phyloP scores from a whole-genome alignment of 805 yeast species.

The Suhomyces emberorum region DNA sequence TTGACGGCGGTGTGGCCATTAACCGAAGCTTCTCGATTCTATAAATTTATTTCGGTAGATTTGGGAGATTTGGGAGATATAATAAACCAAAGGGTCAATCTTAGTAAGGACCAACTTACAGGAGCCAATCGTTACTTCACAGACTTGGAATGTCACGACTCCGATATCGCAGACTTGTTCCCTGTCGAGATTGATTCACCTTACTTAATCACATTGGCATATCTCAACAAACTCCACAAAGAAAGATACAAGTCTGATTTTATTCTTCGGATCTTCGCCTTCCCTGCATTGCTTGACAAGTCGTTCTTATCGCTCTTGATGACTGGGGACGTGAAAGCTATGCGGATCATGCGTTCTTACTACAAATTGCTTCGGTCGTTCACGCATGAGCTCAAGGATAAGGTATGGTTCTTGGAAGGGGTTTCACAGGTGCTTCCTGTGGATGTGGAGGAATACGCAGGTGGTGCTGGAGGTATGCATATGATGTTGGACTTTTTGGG shows the following conservation, averaged over 20 bases:
- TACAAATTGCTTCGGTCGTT: constrained; percentile 77
- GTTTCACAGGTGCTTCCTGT: constrained; percentile 85
- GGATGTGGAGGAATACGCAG: constrained; percentile 86
- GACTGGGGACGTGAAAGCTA: constrained; percentile 82
- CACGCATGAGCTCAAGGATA: constrained; percentile 82
- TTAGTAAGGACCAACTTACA: constrained; percentile 18
- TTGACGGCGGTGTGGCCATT: constrained; percentile 95
- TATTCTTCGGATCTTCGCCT: constrained; percentile 82
- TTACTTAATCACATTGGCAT: constrained; percentile 81
- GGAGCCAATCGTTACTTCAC: constrained; percentile 40
- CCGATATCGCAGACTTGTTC: constrained; percentile 76
- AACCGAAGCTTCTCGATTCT: constrained; percentile 41
- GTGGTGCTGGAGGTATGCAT: constrained; percentile 85
- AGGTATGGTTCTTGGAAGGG: constrained; percentile 93
- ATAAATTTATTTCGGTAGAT: constrained; percentile 66
- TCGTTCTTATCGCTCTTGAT: constrained; percentile 71
- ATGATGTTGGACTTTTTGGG: constrained; percentile 88
- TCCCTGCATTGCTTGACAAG: constrained; percentile 88
- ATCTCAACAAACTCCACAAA: constrained; percentile 75
- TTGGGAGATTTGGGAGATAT: constrained; percentile 84
- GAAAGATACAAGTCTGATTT: constrained; percentile 84
- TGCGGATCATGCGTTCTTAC: constrained; percentile 87
- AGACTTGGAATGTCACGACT: constrained; percentile 77
- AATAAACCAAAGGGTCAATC: constrained; percentile 38
- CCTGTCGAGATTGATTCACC: constrained; percentile 85